These are phyloP conservation scores for Coemansia furcata DNA, from an alignment of 192 early-diverging fungal genomes.

Conservation along the genomic window DNA sequence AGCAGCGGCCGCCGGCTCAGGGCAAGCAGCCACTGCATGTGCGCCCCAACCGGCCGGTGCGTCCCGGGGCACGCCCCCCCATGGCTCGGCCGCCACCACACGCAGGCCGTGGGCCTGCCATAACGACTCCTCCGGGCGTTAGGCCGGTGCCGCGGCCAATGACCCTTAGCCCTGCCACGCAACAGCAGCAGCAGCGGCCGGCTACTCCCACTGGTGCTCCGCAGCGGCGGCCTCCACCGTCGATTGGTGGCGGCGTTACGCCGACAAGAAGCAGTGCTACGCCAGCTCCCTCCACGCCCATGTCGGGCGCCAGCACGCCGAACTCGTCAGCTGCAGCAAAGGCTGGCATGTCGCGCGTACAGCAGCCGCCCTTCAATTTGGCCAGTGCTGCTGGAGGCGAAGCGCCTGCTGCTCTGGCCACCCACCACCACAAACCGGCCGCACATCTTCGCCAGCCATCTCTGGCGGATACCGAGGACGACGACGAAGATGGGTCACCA, in stretches of 20 bases:
- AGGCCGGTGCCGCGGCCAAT: conserved; percentile 7
- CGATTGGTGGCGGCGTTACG: conserved; percentile 3
- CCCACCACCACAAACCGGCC: neutral
- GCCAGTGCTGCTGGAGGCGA: conserved; percentile 3
- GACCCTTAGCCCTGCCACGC: conserved; percentile 7
- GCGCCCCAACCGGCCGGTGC: conserved; percentile 15
- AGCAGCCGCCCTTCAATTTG: neutral
- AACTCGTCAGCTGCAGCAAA: conserved; percentile 9
- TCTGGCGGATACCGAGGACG: too few relatives aligned
- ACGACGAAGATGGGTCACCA: too few relatives aligned
- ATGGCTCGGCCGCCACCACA: conserved; percentile 1
- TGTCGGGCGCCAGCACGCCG: conserved; percentile 36
- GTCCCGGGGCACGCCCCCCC: conserved; percentile 2
- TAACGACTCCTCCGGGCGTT: conserved; percentile 1
- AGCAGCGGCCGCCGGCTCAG: conserved; percentile 2
- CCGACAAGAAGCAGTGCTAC: conserved; percentile 8
- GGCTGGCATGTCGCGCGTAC: neutral
- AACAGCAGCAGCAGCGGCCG: conserved; percentile 12
- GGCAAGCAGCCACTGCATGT: conserved; percentile 5
- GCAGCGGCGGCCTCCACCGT: neutral
- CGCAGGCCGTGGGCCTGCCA: neutral
- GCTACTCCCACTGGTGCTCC: neutral
- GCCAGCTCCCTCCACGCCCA: conserved; percentile 14
- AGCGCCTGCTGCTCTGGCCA: neutral
- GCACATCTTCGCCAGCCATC: neutral